These are phyloP conservation scores for Fusarium chuoi DNA, from an alignment of 2,329 filamentous ascomycete genomes.

Conservation along the genomic window DNA sequence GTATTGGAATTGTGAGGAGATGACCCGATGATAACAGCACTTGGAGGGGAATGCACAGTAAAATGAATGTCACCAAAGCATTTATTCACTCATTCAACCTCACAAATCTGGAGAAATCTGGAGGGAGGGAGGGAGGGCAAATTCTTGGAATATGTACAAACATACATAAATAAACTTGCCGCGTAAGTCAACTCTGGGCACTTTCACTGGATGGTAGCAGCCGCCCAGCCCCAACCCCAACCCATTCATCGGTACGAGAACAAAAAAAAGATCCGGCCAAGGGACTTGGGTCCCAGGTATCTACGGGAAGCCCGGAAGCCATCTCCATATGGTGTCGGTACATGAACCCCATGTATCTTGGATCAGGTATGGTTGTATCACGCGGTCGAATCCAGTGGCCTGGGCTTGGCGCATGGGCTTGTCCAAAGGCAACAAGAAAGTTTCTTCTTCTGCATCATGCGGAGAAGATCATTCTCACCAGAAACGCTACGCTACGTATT, in stretches of 20 bases:
- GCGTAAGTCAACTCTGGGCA: conserved; percentile 15
- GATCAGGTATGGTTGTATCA: conserved; percentile 5
- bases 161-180: background rate
- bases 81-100: background rate
- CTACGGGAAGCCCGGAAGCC: background rate
- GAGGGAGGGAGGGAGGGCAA: background rate
- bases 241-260: conserved; percentile 18
- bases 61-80: background rate
- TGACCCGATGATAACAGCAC: conserved; percentile 4
- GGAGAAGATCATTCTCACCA: conserved; percentile 1
- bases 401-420: conserved; percentile 25
- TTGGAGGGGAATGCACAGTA: background rate
- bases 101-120: background rate
- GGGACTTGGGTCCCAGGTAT: conserved; percentile 14
- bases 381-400: conserved; percentile 17
- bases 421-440: conserved; percentile 1
- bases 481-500: background rate
- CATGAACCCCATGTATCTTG: background rate
- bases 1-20: conserved; percentile 22
- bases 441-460: conserved; percentile 6
- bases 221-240: conserved; percentile 16
- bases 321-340: conserved; percentile 1
- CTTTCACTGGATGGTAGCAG: conserved; percentile 22
- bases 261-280: background rate
- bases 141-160: conserved; percentile 13